Base-by-base conservation (phyloP, 495 filamentous ascomycete species). In the Daldinia bambusicola region DNA sequence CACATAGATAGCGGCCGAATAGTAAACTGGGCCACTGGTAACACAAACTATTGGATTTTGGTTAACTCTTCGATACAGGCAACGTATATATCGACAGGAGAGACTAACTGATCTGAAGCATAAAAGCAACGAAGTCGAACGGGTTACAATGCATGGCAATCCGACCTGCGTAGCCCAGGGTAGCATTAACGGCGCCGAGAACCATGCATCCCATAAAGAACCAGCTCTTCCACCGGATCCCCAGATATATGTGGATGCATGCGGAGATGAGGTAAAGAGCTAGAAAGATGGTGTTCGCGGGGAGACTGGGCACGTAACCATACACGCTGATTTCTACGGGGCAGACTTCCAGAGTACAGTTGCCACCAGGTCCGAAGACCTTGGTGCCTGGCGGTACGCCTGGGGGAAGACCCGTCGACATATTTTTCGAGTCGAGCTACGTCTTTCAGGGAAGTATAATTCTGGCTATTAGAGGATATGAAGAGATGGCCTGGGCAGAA, bases 1-100 rank as follows among this genome's bases (percentile, higher is more conserved):
- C 59, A 89, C 76, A 75, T 90, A 90, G 61, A 90, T 85, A 14
- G 82, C 86, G 0, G 88, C 88, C 13, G 85, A 82, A 65, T 85
- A 81, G 69, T 85, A 89, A 32, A 87, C 83, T 0, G 88, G 88
- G 1, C 80, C 86, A 36, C 86, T 79, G 9, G 84, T 87, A 26
- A 90, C 79, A 61, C 85, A 88, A 66, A 88, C 78, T 80, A 65
- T 55, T 14, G 30, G 22, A 14, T 20, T 10, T 7, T 6, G 30
- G 36, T 57, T 22, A 57, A 20, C 1, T n/a, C 14, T 1, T 1
- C 6, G 32, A 18, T 30, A 13, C 5, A 43, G 13, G 18, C 13
- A 5, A 16, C 26, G 22, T 9, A 6, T 22, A 6, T n/a, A 6
- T 1, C 30, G 9, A 10, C 13, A 58, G 0, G 32, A 6, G 53